These are phyloP conservation scores for Epithemia pelagica DNA, from an alignment of 108 stramenopile species.

Conservation along the genomic window DNA sequence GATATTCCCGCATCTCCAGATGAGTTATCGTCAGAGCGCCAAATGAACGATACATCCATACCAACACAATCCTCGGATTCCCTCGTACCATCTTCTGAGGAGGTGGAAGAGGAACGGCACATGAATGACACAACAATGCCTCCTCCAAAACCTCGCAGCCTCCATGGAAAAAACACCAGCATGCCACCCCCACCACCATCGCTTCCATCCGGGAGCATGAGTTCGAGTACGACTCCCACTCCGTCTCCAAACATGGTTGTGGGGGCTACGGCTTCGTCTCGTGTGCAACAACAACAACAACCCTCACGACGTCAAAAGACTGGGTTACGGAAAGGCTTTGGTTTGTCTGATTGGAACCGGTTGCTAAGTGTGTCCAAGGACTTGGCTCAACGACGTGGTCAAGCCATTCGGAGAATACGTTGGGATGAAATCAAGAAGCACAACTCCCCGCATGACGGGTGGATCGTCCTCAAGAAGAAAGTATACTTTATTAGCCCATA, in stretches of 20 bases:
- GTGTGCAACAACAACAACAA: conserved; percentile 1
- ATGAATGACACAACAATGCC: conserved; percentile 38
- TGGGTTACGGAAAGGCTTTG: conserved; percentile 53
- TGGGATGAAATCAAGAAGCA: conserved; percentile 64
- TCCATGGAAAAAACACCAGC: not conserved
- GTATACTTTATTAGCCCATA: conserved; percentile 94
- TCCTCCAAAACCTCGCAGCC: conserved; percentile 8
- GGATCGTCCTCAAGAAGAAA: conserved; percentile 75
- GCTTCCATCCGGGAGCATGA: not conserved
- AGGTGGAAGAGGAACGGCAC: too few relatives aligned
- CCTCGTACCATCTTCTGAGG: too few relatives aligned
- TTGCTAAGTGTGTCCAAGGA: conserved; percentile 46
- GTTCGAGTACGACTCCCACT: not conserved
- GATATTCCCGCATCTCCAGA: too few relatives aligned
- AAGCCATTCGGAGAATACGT: conserved; percentile 53
- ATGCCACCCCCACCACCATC: not conserved
- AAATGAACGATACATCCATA: too few relatives aligned
- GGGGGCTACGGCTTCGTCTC: not conserved
- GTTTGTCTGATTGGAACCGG: conserved; percentile 75
- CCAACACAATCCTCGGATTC: too few relatives aligned
- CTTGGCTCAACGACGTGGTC: conserved; percentile 56
- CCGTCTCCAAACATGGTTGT: conserved; percentile 1
- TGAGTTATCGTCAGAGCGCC: too few relatives aligned
- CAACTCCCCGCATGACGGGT: conserved; percentile 68
- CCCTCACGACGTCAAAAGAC: conserved; percentile 10